Percentiles rank a stretch among this genome's conserved stretches.
Evolutionary conservation across 176 grass and related monocot genomes (phyloP).

Genomic region (Aechmea fasciata): DNA sequence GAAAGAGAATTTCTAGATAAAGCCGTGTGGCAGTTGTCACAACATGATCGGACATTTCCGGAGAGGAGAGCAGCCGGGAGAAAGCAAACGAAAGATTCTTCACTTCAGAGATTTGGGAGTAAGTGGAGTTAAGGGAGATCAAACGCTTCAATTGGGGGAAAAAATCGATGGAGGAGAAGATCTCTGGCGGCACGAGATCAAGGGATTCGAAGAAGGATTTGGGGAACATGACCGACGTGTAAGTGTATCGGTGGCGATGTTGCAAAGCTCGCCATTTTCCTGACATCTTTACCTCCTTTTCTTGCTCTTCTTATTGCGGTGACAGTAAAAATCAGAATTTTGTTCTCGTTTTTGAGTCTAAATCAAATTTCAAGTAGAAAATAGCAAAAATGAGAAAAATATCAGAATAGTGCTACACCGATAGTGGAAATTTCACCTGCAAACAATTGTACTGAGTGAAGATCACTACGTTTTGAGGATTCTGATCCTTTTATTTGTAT

Average conservation of each 20-base stretch:
- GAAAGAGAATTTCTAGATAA: constrained; percentile 87
- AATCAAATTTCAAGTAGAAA: background rate
- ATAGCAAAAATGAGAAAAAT: background rate
- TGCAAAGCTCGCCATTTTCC: constrained; percentile 86
- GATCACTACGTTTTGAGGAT: no score
- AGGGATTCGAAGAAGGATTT: constrained; percentile 55
- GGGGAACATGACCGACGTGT: constrained; percentile 74
- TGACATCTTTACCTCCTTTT: constrained; percentile 40
- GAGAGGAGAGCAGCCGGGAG: constrained; percentile 40
- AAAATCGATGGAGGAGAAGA: constrained; percentile 32
- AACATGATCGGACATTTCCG: constrained; percentile 24
- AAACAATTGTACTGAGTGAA: no score
- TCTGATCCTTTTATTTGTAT: no score
- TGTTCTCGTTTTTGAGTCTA: background rate
- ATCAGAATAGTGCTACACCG: no score
- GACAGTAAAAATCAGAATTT: background rate
- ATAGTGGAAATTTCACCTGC: no score
- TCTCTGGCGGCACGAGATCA: constrained; percentile 23
- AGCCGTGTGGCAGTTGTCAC: constrained; percentile 33
- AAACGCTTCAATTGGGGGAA: constrained; percentile 55
- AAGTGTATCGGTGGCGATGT: constrained; percentile 80
- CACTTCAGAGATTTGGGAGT: constrained; percentile 49
- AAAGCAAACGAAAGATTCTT: constrained; percentile 72
- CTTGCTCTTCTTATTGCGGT: background rate
- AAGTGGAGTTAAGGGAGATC: constrained; percentile 69